Evolutionary conservation across 176 grass and related monocot genomes (phyloP).

Genomic region (Raddia distichophylla): DNA sequence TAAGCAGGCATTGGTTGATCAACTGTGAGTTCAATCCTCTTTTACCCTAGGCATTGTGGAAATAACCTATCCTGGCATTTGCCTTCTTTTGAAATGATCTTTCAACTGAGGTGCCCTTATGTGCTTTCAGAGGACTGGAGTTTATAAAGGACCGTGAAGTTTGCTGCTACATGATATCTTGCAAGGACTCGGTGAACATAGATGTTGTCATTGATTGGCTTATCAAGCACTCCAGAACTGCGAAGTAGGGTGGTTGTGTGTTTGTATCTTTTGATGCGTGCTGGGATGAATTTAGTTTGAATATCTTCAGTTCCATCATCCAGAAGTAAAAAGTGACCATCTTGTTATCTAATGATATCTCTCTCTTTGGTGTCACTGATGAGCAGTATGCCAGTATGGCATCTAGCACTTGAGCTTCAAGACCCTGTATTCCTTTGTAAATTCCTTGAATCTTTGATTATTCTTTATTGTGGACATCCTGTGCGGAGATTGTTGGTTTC

Average conservation of each 20-base stretch:
- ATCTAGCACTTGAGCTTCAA: slow-evolving; percentile 30
- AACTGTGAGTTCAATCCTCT: slow-evolving; percentile 68
- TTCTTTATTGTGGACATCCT: slow-evolving; percentile 25
- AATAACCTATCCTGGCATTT: background rate
- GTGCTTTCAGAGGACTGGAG: slow-evolving; percentile 69
- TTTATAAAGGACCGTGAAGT: slow-evolving; percentile 86
- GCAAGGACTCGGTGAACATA: slow-evolving; percentile 98
- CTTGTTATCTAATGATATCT: slow-evolving; percentile 51
- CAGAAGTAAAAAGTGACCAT: slow-evolving; percentile 15
- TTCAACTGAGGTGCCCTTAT: slow-evolving; percentile 32
- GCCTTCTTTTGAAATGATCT: slow-evolving; percentile 26
- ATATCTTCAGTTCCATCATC: slow-evolving; percentile 38
- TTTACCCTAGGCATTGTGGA: background rate
- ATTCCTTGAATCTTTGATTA: slow-evolving; percentile 47
- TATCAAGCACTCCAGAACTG: slow-evolving; percentile 95
- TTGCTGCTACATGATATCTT: slow-evolving; percentile 98
- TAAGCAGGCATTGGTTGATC: slow-evolving; percentile 82
- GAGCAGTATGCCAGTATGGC: slow-evolving; percentile 27
- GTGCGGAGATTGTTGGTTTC: background rate
- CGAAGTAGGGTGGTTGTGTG: slow-evolving; percentile 45
- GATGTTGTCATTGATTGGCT: slow-evolving; percentile 94
- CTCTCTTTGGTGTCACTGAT: slow-evolving; percentile 29
- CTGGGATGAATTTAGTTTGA: slow-evolving; percentile 45
- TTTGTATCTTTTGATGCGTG: slow-evolving; percentile 41
- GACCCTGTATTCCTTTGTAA: slow-evolving; percentile 59